Evolutionary conservation across 139 green algal species (phyloP), one percentile per base, ranked within the genome.

Genomic region (Coccomyxa sp.): DNA sequence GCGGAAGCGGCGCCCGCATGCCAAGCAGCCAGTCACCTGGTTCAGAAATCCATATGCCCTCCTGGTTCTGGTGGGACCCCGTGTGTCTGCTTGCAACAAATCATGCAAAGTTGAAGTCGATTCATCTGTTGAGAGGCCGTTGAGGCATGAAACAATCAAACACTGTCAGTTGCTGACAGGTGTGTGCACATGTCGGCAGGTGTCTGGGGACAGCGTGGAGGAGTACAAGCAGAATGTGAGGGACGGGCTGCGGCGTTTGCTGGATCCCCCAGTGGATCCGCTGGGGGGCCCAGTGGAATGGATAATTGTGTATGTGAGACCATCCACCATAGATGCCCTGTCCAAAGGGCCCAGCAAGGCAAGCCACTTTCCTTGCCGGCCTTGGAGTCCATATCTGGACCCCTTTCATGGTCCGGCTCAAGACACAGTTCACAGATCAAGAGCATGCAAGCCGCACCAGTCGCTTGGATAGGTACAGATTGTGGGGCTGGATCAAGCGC

Each of bases 21-120:
- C 86, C 0, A 81, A 93, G 81, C 92, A 86, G 77, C 84, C 92
- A 23, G 89, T 94, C 10, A 91, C 93, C 11, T 97, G 93, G 93
- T 97, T 96, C 85, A 88, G 94, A 30, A 93, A 91, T 79, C 94
- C 94, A 0, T 93, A 91, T 79, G 92, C 85, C 13, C 85, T 93
- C 28, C 67, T 97, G 1, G 83, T 97, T 15, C 85, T 96, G 83
- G 88, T 95, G 68, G 67, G 88, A 57, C 32, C 31, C n/a, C 25
- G 16, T 11, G 25, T 51, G 13, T 17, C 28, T 79, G 38, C 25
- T 21, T 79, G 23, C 66, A 58, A 57, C 23, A 27, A 45, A 21
- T 58, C 74, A 78, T 57, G 74, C 27, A 78, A 31, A 51, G 7
- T 51, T 3, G 38, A 51, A 51, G 38, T 51, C 38, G 7, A 51